phyloP scores from a whole-genome alignment of 2,329 filamentous ascomycete genomes.

The Huntiella savannae region DNA sequence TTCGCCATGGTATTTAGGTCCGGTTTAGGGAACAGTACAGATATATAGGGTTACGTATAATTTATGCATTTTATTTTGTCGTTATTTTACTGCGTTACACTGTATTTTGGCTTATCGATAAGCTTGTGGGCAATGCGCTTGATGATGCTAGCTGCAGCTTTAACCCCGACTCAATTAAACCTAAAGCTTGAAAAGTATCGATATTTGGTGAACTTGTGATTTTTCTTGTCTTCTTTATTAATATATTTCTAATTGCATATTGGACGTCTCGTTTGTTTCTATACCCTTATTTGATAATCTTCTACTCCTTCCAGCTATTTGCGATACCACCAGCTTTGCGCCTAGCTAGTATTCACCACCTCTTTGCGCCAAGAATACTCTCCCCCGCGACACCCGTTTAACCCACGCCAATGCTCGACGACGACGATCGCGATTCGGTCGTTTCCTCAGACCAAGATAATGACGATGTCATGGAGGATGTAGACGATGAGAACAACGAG shows the following conservation, averaged over 20 bases:
- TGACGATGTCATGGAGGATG: slow-evolving; percentile 39
- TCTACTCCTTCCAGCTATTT: too few species aligned
- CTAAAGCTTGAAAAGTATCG: too few species aligned
- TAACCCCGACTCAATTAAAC: too few species aligned
- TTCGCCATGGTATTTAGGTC: too few species aligned
- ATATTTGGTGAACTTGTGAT: too few species aligned
- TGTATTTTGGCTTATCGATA: neutral
- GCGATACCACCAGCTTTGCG: neutral
- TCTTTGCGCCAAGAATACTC: neutral
- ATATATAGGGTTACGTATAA: neutral
- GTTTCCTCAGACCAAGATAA: slow-evolving; percentile 23
- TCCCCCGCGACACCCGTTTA: neutral
- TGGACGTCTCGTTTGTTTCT: too few species aligned
- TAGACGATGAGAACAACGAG: slow-evolving; percentile 21
- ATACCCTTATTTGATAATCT: too few species aligned
- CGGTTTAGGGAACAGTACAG: too few species aligned
- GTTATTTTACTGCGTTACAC: neutral
- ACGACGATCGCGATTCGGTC: slow-evolving; percentile 12
- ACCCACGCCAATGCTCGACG: neutral
- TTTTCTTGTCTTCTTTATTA: too few species aligned
- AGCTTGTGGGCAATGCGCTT: too few species aligned
- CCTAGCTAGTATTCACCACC: neutral
- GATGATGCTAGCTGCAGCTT: too few species aligned
- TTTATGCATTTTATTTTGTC: neutral
- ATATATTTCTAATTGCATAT: too few species aligned